Conservation (phyloP, 1,284 basidiomycete genomes). For the Albatrellus sp. region DNA sequence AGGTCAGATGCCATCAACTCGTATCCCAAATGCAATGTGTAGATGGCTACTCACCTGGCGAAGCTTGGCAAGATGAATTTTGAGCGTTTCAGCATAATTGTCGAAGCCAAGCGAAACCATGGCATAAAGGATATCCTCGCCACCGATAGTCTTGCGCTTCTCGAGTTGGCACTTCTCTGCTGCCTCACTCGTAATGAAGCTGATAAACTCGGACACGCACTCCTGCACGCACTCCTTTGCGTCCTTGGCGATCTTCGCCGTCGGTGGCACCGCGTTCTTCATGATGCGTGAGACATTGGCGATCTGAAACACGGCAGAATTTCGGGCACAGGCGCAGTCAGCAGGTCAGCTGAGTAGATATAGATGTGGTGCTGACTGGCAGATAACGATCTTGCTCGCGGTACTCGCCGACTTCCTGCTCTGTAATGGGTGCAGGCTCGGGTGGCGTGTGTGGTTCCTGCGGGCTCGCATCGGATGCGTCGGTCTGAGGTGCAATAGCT, state of each 20-base stretch:
- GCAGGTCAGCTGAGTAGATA: background rate
- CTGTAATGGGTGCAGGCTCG: constrained; percentile 66
- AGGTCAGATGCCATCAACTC: background rate
- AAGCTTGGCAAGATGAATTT: constrained; percentile 83
- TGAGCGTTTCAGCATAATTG: constrained; percentile 84
- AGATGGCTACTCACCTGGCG: constrained; percentile 49
- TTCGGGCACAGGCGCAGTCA: background rate
- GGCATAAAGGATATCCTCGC: constrained; percentile 84
- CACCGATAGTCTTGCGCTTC: constrained; percentile 82
- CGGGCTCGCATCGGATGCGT: constrained; percentile 18
- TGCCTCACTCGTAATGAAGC: constrained; percentile 87
- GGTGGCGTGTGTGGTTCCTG: constrained; percentile 29
- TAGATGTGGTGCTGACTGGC: constrained; percentile 40
- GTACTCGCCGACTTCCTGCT: constrained; percentile 85
- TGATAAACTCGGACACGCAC: constrained; percentile 93
- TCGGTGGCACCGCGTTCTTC: constrained; percentile 79
- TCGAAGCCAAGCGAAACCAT: constrained; percentile 88
- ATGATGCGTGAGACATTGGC: constrained; percentile 94
- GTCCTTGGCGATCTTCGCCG: constrained; percentile 95
- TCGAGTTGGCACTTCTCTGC: constrained; percentile 81
- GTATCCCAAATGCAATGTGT: background rate
- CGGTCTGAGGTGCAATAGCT: constrained; percentile 38
- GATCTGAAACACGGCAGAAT: constrained; percentile 40
- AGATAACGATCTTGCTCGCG: constrained; percentile 86
- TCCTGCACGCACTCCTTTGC: constrained; percentile 96